A percentile compares a stretch with the other conserved stretches of the same genome.
Evolutionary conservation across 208 protist species (phyloP).

Genomic region (Leishmania mexicana): DNA sequence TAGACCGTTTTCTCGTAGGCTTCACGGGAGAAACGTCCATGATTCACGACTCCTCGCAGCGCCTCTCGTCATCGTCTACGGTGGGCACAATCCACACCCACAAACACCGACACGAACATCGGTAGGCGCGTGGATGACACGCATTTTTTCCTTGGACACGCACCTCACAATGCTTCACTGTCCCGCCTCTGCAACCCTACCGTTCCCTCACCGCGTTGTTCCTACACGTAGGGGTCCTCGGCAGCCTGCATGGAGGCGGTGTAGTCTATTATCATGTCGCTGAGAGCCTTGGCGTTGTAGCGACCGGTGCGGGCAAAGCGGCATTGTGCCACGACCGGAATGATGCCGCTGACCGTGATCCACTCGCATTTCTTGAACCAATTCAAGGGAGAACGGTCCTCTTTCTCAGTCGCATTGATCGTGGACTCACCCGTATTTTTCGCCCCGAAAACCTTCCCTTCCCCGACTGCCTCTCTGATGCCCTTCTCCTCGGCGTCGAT

Average conservation of each 20-base stretch:
- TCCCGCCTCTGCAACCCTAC: background rate
- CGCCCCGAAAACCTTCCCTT: background rate
- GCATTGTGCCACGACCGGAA: constrained; percentile 20
- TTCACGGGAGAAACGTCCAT: background rate
- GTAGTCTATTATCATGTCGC: constrained; percentile 43
- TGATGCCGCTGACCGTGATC: constrained; percentile 32
- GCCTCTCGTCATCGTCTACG: background rate
- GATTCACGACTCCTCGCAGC: background rate
- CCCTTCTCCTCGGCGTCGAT: constrained; percentile 22
- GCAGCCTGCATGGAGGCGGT: constrained; percentile 24
- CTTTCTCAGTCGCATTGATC: constrained; percentile 20
- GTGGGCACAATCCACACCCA: background rate
- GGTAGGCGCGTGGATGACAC: background rate
- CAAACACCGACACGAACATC: background rate
- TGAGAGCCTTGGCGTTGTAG: constrained; percentile 48
- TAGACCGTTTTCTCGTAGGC: background rate
- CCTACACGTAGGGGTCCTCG: background rate
- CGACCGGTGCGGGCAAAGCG: constrained; percentile 40
- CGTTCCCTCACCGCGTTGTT: background rate
- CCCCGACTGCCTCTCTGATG: constrained; percentile 6
- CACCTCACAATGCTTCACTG: background rate
- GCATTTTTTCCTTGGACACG: background rate
- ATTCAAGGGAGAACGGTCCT: constrained; percentile 22
- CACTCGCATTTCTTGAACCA: constrained; percentile 41
- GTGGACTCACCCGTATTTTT: constrained; percentile 2